Percentiles rank a stretch among this genome's conserved stretches.
phyloP scores from a whole-genome alignment of 1,284 basidiomycete species.

The Ustilago cynodontis region DNA sequence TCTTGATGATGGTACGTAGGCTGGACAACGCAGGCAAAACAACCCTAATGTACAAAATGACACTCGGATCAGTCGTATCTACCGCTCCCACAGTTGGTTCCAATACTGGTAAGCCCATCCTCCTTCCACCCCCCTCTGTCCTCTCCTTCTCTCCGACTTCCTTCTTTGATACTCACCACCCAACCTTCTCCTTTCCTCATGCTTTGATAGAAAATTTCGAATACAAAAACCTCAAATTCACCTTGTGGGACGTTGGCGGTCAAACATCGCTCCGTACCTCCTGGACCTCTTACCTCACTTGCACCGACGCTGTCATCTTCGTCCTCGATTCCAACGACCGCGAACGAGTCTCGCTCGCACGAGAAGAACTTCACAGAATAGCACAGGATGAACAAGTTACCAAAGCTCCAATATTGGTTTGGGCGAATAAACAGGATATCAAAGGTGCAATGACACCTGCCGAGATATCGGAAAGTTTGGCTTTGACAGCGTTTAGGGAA shows the following conservation, averaged over 20 bases:
- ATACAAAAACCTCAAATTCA: conserved; percentile 73
- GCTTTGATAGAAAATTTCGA: conserved; percentile 62
- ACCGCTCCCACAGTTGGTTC: conserved; percentile 73
- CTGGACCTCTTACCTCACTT: conserved; percentile 72
- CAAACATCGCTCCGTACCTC: conserved; percentile 71
- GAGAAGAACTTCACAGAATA: conserved; percentile 71
- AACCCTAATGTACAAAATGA: conserved; percentile 73
- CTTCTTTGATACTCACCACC: not conserved
- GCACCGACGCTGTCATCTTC: conserved; percentile 72
- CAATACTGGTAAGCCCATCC: conserved; percentile 64
- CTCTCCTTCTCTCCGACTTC: not conserved
- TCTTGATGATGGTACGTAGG: not conserved
- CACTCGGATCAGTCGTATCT: conserved; percentile 73
- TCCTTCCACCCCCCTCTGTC: not conserved
- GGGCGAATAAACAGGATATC: conserved; percentile 74
- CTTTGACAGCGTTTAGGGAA: conserved; percentile 72
- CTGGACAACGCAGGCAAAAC: conserved; percentile 74
- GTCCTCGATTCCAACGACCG: conserved; percentile 73
- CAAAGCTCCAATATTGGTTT: conserved; percentile 71
- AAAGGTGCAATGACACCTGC: conserved; percentile 71
- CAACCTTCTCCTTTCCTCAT: not conserved
- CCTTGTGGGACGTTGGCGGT: conserved; percentile 73
- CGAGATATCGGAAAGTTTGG: conserved; percentile 72
- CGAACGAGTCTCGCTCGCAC: conserved; percentile 71
- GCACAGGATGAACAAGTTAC: conserved; percentile 70